These are phyloP conservation scores for Diphasiastrum complanatum DNA, from an alignment of 83 land plant species.

Conservation along the genomic window DNA sequence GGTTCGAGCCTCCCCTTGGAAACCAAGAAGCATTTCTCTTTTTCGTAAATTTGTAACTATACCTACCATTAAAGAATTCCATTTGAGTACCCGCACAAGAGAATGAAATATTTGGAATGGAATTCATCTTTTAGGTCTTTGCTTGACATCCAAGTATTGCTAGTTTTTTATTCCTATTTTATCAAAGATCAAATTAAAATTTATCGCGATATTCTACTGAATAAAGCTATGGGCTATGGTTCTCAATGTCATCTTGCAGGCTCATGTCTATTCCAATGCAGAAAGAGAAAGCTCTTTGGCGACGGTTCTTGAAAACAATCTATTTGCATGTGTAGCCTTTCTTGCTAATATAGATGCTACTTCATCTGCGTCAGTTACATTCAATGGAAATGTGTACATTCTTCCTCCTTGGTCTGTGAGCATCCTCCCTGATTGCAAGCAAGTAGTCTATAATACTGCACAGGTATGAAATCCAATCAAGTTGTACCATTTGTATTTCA, in stretches of 20 bases:
- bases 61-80: too few species aligned
- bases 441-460: constrained; percentile 75
- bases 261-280: constrained; percentile 15
- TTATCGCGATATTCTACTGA: background rate
- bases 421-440: constrained; percentile 86
- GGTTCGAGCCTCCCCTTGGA: too few species aligned
- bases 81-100: too few species aligned
- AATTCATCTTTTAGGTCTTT: too few species aligned
- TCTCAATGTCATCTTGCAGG: constrained; percentile 21
- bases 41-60: too few species aligned
- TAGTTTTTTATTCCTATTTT: too few species aligned
- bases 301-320: too few species aligned
- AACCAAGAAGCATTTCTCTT: too few species aligned
- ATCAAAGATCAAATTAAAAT: too few species aligned
- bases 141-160: too few species aligned
- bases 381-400: constrained; percentile 58
- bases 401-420: constrained; percentile 97
- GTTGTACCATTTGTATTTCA: background rate
- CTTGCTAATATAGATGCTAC: constrained; percentile 60
- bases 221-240: background rate
- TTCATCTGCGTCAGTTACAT: constrained; percentile 39
- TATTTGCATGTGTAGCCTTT: constrained; percentile 80
- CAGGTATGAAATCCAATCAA: constrained; percentile 37
- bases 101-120: too few species aligned
- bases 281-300: constrained; percentile 15